phyloP scores from a whole-genome alignment of 176 grass and related monocot species.

The Rhynchospora tenuis region DNA sequence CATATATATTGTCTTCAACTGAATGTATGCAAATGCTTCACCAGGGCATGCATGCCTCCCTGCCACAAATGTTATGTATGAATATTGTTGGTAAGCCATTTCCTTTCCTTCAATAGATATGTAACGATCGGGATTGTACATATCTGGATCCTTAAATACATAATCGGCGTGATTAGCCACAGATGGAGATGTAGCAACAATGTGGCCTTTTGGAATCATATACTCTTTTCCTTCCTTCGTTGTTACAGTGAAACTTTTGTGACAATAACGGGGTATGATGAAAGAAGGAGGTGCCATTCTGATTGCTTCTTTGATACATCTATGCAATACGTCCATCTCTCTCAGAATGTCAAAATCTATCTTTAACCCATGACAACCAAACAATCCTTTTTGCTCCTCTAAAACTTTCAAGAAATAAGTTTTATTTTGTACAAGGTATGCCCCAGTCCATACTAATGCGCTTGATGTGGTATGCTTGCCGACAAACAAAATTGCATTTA shows the following conservation, averaged over 20 bases:
- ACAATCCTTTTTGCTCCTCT: slow-evolving; percentile 36
- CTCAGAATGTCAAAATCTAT: slow-evolving; percentile 28
- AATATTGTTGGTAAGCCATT: too few species aligned
- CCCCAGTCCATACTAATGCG: slow-evolving; percentile 30
- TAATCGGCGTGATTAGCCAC: slow-evolving; percentile 33
- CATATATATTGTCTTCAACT: too few species aligned
- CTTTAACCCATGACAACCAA: slow-evolving; percentile 10
- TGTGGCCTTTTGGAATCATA: too few species aligned
- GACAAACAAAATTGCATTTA: slow-evolving; percentile 34
- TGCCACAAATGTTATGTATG: too few species aligned
- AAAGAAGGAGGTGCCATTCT: slow-evolving; percentile 45
- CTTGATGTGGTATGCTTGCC: slow-evolving; percentile 45
- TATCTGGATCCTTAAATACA: slow-evolving; percentile 36
- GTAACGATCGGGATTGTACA: slow-evolving; percentile 38
- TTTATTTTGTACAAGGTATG: slow-evolving; percentile 32
- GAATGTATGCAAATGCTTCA: too few species aligned
- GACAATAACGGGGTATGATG: too few species aligned
- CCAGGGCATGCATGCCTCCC: too few species aligned
- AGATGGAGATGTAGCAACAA: too few species aligned
- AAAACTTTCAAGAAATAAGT: slow-evolving; percentile 24
- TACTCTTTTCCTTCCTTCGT: too few species aligned
- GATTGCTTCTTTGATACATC: slow-evolving; percentile 53
- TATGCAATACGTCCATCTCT: too few species aligned
- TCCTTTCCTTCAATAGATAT: neutral
- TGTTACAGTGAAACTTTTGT: too few species aligned